These are phyloP conservation scores for Penicillium psychrosexuale DNA, from an alignment of 2,329 filamentous ascomycete species.

Conservation along the genomic window DNA sequence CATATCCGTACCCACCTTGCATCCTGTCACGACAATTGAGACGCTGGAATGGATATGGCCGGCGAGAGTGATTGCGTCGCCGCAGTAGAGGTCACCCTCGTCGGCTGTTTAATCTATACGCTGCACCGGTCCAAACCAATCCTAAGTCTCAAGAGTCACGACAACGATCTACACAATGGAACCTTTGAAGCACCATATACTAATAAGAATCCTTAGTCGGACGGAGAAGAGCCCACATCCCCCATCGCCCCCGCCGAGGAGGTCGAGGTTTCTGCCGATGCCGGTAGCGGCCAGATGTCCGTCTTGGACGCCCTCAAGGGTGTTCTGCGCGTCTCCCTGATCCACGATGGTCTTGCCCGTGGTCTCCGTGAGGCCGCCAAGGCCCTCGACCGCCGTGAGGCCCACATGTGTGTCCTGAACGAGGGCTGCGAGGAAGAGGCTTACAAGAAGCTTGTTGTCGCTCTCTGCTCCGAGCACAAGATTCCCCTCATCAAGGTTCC, in stretches of 20 bases:
- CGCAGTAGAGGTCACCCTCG: background rate
- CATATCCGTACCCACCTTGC: background rate
- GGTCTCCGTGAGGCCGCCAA: slow-evolving; percentile 98
- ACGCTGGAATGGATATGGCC: slow-evolving; percentile 3
- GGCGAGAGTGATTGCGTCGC: background rate
- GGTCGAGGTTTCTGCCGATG: slow-evolving; percentile 94
- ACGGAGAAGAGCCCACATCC: slow-evolving; percentile 98
- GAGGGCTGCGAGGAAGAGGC: slow-evolving; percentile 99
- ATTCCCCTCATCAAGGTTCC: slow-evolving; percentile 99
- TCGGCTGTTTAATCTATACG: background rate
- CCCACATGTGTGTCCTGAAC: slow-evolving; percentile 99
- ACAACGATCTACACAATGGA: background rate
- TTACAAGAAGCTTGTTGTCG: slow-evolving; percentile 99
- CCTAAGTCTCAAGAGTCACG: background rate
- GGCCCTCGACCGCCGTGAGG: slow-evolving; percentile 96
- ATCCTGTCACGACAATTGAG: slow-evolving; percentile 6
- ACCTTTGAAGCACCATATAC: background rate
- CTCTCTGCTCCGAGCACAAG: slow-evolving; percentile 99
- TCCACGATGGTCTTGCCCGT: slow-evolving; percentile 98
- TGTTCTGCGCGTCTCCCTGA: slow-evolving; percentile 95
- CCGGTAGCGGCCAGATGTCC: slow-evolving; percentile 76
- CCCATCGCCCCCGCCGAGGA: slow-evolving; percentile 71
- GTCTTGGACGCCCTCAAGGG: slow-evolving; percentile 98
- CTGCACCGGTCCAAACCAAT: background rate
- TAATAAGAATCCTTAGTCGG: slow-evolving; percentile 63